Percentiles rank a stretch among this genome's conserved stretches.
phyloP scores from a whole-genome alignment of 2,329 filamentous ascomycete genomes.

The Malbranchea cinnamomea region DNA sequence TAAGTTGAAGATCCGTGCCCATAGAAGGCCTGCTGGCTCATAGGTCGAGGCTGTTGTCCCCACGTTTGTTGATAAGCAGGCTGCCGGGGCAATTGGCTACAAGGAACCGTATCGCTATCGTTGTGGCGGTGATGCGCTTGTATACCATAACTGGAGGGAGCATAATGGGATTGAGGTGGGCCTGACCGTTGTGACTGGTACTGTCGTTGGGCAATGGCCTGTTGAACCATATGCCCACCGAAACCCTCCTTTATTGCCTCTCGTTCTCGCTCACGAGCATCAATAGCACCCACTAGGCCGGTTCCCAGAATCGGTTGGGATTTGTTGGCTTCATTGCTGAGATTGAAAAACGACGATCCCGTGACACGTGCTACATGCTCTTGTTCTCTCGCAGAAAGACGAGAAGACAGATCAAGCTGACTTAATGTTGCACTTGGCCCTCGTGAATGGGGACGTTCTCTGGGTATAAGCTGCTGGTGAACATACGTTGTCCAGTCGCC shows the following conservation, averaged over 20 bases:
- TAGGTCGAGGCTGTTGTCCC: too few relatives aligned
- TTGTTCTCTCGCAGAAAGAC: constrained; percentile 74
- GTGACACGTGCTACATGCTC: constrained; percentile 76
- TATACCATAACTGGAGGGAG: constrained; percentile 6
- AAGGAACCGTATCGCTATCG: constrained; percentile 1
- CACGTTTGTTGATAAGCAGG: too few relatives aligned
- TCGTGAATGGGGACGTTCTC: constrained; percentile 45
- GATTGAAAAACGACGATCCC: constrained; percentile 57
- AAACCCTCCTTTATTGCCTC: constrained; percentile 53
- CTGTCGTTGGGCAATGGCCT: constrained; percentile 56
- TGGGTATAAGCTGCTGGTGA: constrained; percentile 26
- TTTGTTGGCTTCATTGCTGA: constrained; percentile 42
- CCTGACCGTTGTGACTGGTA: constrained; percentile 31
- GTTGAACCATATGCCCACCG: constrained; percentile 55
- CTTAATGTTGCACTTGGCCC: constrained; percentile 39
- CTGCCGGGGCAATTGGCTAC: background rate
- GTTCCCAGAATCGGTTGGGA: constrained; percentile 33
- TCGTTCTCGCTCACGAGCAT: constrained; percentile 64
- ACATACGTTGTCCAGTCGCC: constrained; percentile 25
- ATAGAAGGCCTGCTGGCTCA: too few relatives aligned
- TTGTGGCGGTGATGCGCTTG: constrained; percentile 9
- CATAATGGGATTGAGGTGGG: constrained; percentile 20
- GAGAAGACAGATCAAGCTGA: constrained; percentile 37
- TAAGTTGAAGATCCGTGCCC: too few relatives aligned
- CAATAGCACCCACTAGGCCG: constrained; percentile 65